A percentile compares a stretch with the other conserved stretches of the same genome.
Conservation (phyloP, 2,329 filamentous ascomycete species). For the Cryoendolithus antarcticus region DNA sequence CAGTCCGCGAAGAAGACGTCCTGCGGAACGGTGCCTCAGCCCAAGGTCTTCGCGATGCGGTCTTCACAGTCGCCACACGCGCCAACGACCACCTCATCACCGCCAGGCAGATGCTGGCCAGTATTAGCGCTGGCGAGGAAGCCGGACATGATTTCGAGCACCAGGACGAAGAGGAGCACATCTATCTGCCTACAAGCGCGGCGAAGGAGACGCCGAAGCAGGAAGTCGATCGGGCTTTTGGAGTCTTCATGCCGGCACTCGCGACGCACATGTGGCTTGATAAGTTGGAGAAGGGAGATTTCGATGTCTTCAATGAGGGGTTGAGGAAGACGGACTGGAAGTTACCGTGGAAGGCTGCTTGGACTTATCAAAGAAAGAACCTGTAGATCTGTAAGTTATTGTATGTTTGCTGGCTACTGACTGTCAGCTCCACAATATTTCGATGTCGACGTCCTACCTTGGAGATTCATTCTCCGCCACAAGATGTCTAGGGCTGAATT, state of each 20-base stretch:
- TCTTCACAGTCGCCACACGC: conserved; percentile 83
- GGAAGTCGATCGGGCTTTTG: conserved; percentile 58
- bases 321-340: conserved; percentile 63
- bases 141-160: conserved; percentile 86
- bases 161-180: conserved; percentile 58
- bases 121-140: conserved; percentile 58
- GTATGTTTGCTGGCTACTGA: not conserved
- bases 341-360: conserved; percentile 66
- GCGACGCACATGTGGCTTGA: conserved; percentile 68
- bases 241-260: conserved; percentile 68
- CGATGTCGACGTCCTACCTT: too few relatives aligned
- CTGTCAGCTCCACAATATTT: not conserved
- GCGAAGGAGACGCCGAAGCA: conserved; percentile 28
- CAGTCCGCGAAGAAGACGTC: conserved; percentile 78
- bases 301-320: conserved; percentile 62
- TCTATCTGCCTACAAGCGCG: conserved; percentile 28
- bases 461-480: too few relatives aligned
- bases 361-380: conserved; percentile 43
- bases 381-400: conserved; percentile 25
- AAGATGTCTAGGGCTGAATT: too few relatives aligned
- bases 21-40: conserved; percentile 70
- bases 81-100: conserved; percentile 95
- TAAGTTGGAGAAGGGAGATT: conserved; percentile 65
- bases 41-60: conserved; percentile 69
- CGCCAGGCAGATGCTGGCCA: conserved; percentile 78